phyloP scores from a whole-genome alignment of 2,329 filamentous ascomycete genomes.

The Bipolaris oryzae region DNA sequence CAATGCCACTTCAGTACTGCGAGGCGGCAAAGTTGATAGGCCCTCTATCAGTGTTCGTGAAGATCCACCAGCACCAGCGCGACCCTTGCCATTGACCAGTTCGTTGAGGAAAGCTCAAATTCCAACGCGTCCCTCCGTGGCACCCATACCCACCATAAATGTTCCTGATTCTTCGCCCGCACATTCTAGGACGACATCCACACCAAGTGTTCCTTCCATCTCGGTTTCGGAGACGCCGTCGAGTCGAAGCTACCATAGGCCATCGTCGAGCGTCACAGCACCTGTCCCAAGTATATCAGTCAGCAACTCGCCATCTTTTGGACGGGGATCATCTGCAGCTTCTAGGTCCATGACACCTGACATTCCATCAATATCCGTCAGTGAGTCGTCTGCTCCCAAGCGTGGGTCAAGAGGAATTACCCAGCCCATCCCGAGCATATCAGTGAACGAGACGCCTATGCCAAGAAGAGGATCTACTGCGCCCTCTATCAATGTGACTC shows the following conservation, averaged over 20 bases:
- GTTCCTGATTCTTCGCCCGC: slow-evolving; percentile 51
- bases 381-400: slow-evolving; percentile 12
- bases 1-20: slow-evolving; percentile 25
- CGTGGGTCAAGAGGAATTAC: slow-evolving; percentile 17
- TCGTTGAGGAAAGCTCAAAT: slow-evolving; percentile 39
- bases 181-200: slow-evolving; percentile 34
- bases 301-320: slow-evolving; percentile 21
- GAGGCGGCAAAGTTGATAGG: slow-evolving; percentile 25
- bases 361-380: slow-evolving; percentile 41
- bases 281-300: slow-evolving; percentile 36
- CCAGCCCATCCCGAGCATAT: slow-evolving; percentile 33
- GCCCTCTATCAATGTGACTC: slow-evolving; percentile 27
- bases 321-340: slow-evolving; percentile 14
- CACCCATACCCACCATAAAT: slow-evolving; percentile 55
- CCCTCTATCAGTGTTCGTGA: slow-evolving; percentile 37
- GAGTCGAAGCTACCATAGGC: slow-evolving; percentile 24
- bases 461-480: slow-evolving; percentile 11
- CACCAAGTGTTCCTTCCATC: slow-evolving; percentile 24
- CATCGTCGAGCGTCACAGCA: slow-evolving; percentile 26
- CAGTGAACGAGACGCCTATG: slow-evolving; percentile 27
- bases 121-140: slow-evolving; percentile 25
- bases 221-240: slow-evolving; percentile 34
- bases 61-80: slow-evolving; percentile 34
- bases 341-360: slow-evolving; percentile 27
- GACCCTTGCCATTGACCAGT: slow-evolving; percentile 32